Evolutionary conservation across 805 yeast species (phyloP).

Genomic region (Saturnispora besseyi): DNA sequence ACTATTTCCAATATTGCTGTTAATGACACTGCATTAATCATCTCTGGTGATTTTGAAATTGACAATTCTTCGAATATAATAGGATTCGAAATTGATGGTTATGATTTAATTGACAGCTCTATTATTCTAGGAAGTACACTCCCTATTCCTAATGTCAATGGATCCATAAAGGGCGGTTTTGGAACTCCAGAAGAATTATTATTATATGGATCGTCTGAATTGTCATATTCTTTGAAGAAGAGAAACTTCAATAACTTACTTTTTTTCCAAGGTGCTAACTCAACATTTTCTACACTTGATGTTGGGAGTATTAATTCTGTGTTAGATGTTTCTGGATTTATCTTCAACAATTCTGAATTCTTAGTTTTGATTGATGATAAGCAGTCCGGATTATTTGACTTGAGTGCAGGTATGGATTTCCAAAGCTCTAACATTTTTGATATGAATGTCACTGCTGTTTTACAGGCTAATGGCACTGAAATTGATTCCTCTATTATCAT

Average conservation of each 20-base stretch:
- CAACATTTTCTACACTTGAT: not conserved
- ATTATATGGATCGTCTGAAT: conserved; percentile 32
- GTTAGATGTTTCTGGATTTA: conserved; percentile 14
- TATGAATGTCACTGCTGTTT: conserved; percentile 27
- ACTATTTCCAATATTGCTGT: conserved; percentile 30
- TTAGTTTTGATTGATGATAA: conserved; percentile 30
- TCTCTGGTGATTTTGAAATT: conserved; percentile 43
- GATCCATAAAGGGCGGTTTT: conserved; percentile 29
- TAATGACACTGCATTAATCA: conserved; percentile 28
- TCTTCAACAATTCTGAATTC: conserved; percentile 33
- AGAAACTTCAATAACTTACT: not conserved
- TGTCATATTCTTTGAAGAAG: not conserved
- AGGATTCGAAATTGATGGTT: conserved; percentile 21
- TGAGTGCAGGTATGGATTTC: conserved; percentile 30
- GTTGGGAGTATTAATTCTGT: not conserved
- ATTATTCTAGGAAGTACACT: conserved; percentile 6
- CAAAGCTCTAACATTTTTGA: conserved; percentile 19
- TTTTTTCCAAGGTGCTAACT: conserved; percentile 2
- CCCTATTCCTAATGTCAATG: conserved; percentile 31
- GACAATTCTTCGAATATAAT: conserved; percentile 32
- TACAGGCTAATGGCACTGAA: conserved; percentile 5
- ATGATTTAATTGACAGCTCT: conserved; percentile 14
- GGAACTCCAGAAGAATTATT: conserved; percentile 30
- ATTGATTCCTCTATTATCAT: conserved; percentile 10
- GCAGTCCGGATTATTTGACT: conserved; percentile 33